phyloP scores from a whole-genome alignment of 345 rosid species.

The Kernera saxatilis region DNA sequence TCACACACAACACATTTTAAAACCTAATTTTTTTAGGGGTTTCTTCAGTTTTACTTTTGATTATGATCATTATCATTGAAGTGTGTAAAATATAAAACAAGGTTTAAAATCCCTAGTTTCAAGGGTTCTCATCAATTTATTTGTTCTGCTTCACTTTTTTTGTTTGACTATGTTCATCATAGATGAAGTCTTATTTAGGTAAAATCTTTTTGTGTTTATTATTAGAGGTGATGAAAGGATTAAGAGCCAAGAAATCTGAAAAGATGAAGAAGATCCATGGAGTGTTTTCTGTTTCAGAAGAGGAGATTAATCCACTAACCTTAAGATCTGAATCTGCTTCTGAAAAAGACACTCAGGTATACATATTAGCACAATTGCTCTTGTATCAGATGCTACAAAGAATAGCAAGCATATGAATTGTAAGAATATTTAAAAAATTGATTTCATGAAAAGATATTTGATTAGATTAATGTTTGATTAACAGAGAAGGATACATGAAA shows the following conservation, averaged over 20 bases:
- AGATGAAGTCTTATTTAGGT: not conserved
- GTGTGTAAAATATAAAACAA: not conserved
- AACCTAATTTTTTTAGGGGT: not conserved
- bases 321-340: constrained; percentile 29
- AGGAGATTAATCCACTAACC: constrained; percentile 29
- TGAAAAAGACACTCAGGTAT: constrained; percentile 24
- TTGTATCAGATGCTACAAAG: not conserved
- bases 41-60: not conserved
- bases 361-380: not conserved
- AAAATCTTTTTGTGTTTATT: not conserved
- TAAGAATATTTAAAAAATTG: not conserved
- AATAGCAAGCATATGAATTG: not conserved
- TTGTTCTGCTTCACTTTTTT: not conserved
- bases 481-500: constrained; percentile 17
- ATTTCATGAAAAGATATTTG: not conserved
- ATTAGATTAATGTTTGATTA: not conserved
- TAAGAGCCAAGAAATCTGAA: constrained; percentile 29
- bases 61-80: not conserved
- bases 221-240: constrained; percentile 33
- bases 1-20: not conserved
- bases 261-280: constrained; percentile 30
- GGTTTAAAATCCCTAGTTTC: not conserved
- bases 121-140: not conserved
- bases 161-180: not conserved
- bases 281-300: constrained; percentile 23